Percentiles rank a stretch among this genome's conserved stretches.
phyloP scores from a whole-genome alignment of 2,329 filamentous ascomycete genomes.

The Epichloe gansuensis region DNA sequence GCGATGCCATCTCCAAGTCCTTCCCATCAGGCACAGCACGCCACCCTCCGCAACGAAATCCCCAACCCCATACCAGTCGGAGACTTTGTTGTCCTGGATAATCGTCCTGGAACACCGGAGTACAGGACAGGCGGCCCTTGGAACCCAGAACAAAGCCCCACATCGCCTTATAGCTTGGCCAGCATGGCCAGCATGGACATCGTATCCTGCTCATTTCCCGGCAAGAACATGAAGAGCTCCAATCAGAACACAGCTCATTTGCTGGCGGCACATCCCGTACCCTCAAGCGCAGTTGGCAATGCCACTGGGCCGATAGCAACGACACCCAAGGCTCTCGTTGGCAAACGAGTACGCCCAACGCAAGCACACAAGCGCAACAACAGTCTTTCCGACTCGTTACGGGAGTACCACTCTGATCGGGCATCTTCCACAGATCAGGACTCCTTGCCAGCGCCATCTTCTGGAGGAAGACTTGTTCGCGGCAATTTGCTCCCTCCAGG shows the following conservation, averaged over 20 bases:
- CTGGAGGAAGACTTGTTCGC: slow-evolving; percentile 74
- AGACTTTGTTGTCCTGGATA: slow-evolving; percentile 32
- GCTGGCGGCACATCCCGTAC: slow-evolving; percentile 43
- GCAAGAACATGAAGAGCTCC: slow-evolving; percentile 32
- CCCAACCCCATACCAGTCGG: slow-evolving; percentile 32
- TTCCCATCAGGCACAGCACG: not conserved
- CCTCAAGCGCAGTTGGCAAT: slow-evolving; percentile 36
- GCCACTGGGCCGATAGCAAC: slow-evolving; percentile 40
- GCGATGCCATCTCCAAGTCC: slow-evolving; percentile 15
- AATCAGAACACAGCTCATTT: slow-evolving; percentile 29
- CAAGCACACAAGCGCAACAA: slow-evolving; percentile 69
- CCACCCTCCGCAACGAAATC: slow-evolving; percentile 33
- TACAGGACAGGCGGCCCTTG: slow-evolving; percentile 15
- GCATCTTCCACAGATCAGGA: slow-evolving; percentile 42
- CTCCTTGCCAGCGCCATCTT: slow-evolving; percentile 49
- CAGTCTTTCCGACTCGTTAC: slow-evolving; percentile 74
- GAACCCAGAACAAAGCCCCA: slow-evolving; percentile 11
- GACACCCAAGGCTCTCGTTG: slow-evolving; percentile 44
- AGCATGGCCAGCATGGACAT: slow-evolving; percentile 49
- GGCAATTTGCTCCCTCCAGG: slow-evolving; percentile 75
- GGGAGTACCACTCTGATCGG: slow-evolving; percentile 50
- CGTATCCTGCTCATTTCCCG: slow-evolving; percentile 51
- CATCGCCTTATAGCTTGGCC: slow-evolving; percentile 43
- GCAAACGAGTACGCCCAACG: slow-evolving; percentile 45
- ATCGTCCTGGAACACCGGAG: slow-evolving; percentile 37